phyloP scores from a whole-genome alignment of 305 asterid genomes.

The Stenogyne calaminthoides region DNA sequence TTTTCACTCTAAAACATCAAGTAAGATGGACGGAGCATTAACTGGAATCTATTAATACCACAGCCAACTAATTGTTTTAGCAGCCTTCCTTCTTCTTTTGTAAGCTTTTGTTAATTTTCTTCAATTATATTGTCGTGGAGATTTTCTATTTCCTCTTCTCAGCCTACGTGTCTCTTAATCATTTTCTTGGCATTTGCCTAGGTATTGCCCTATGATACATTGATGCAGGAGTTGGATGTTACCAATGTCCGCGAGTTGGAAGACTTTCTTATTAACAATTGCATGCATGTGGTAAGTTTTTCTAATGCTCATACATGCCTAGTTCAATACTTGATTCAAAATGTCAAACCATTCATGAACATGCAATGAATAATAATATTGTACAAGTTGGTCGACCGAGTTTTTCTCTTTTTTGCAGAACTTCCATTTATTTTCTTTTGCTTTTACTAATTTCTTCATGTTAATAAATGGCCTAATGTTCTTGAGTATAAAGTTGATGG shows the following conservation, averaged over 20 bases:
- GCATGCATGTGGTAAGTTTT: slow-evolving; percentile 96
- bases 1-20: background rate
- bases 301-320: slow-evolving; percentile 1
- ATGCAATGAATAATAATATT: background rate
- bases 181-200: slow-evolving; percentile 33
- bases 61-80: background rate
- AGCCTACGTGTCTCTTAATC: slow-evolving; percentile 10
- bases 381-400: background rate
- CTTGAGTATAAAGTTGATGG: background rate
- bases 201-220: slow-evolving; percentile 88
- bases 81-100: background rate
- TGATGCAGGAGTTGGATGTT: slow-evolving; percentile 93
- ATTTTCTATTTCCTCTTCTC: background rate
- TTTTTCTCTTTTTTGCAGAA: background rate
- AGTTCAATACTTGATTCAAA: background rate
- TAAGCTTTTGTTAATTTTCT: background rate
- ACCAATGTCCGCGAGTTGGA: slow-evolving; percentile 92
- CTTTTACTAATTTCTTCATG: background rate
- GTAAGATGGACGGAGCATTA: background rate
- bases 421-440: background rate
- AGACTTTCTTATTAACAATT: slow-evolving; percentile 96
- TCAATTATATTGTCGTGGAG: slow-evolving; percentile 2
- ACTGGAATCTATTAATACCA: slow-evolving; percentile 7
- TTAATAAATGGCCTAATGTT: background rate
- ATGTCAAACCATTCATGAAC: background rate